Evolutionary conservation across 768 basidiomycete genomes (phyloP).

Genomic region (Dentipellis fragilis): DNA sequence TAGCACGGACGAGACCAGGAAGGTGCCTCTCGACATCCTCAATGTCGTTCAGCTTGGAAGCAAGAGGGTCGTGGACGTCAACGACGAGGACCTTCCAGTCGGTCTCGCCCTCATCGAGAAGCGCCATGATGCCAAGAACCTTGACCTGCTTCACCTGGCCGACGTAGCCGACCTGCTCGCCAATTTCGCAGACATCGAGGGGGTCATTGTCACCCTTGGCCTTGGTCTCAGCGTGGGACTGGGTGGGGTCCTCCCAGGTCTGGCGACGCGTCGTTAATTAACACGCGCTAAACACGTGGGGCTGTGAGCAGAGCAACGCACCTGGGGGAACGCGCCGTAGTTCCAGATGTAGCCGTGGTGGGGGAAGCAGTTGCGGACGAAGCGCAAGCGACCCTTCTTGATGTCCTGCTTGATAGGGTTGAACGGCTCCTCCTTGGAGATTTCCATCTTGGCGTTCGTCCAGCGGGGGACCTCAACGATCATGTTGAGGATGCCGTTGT

Average conservation of each 20-base stretch:
- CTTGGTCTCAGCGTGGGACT: slow-evolving; percentile 90
- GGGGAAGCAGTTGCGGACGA: slow-evolving; percentile 99
- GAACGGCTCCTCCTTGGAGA: slow-evolving; percentile 96
- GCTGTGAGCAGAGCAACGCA: slow-evolving; percentile 22
- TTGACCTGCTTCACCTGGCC: slow-evolving; percentile 99
- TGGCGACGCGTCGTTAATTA: slow-evolving; percentile 23
- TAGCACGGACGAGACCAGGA: slow-evolving; percentile 91
- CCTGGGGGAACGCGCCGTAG: slow-evolving; percentile 99
- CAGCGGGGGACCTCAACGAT: slow-evolving; percentile 96
- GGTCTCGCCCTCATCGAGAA: slow-evolving; percentile 98
- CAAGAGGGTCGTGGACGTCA: slow-evolving; percentile 91
- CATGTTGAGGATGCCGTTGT: slow-evolving; percentile 96
- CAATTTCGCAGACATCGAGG: slow-evolving; percentile 99
- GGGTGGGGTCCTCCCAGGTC: slow-evolving; percentile 97
- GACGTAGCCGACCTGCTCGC: slow-evolving; percentile 93
- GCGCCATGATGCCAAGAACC: slow-evolving; percentile 99
- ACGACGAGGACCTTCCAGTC: slow-evolving; percentile 99
- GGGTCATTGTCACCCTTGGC: slow-evolving; percentile 99
- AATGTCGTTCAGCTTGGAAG: slow-evolving; percentile 93
- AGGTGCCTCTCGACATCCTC: slow-evolving; percentile 98
- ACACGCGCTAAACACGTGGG: not conserved
- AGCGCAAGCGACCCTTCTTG: slow-evolving; percentile 93
- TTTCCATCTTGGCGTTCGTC: slow-evolving; percentile 99
- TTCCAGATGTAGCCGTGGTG: slow-evolving; percentile 99
- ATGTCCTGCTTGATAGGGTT: slow-evolving; percentile 99